Evolutionary conservation across 768 basidiomycete genomes (phyloP).

Genomic region (Mycena filopes): DNA sequence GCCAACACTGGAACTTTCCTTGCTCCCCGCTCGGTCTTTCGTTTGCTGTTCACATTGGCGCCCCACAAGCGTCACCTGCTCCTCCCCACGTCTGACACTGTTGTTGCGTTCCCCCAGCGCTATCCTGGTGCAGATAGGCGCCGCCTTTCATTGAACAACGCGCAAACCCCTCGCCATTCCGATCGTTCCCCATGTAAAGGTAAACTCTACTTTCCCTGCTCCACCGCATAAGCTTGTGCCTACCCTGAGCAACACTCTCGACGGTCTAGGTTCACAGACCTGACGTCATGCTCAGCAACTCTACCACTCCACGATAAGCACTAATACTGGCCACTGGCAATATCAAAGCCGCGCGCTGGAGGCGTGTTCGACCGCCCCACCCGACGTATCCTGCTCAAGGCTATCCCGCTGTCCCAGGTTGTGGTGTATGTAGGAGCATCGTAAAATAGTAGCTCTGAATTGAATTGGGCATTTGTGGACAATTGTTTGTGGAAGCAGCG

Average conservation of each 20-base stretch:
- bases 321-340: neutral
- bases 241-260: neutral
- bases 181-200: slow-evolving; percentile 3
- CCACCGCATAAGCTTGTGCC: neutral
- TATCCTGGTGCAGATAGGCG: neutral
- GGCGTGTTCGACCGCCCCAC: slow-evolving; percentile 12
- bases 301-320: slow-evolving; percentile 12
- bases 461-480: too few species aligned
- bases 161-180: slow-evolving; percentile 2
- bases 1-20: slow-evolving; percentile 4
- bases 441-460: neutral
- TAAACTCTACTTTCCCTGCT: slow-evolving; percentile 5
- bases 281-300: slow-evolving; percentile 14
- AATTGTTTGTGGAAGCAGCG: too few species aligned
- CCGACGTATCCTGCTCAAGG: neutral
- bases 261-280: neutral
- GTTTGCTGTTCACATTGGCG: slow-evolving; percentile 1
- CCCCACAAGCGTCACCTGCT: slow-evolving; percentile 17
- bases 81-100: slow-evolving; percentile 1
- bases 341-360: neutral
- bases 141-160: neutral
- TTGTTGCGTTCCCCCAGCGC: neutral
- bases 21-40: neutral
- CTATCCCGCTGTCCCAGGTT: neutral
- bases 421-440: neutral